Base-by-base conservation (phyloP, 2,329 filamentous ascomycete species). In the Diaporthe nobilis region DNA sequence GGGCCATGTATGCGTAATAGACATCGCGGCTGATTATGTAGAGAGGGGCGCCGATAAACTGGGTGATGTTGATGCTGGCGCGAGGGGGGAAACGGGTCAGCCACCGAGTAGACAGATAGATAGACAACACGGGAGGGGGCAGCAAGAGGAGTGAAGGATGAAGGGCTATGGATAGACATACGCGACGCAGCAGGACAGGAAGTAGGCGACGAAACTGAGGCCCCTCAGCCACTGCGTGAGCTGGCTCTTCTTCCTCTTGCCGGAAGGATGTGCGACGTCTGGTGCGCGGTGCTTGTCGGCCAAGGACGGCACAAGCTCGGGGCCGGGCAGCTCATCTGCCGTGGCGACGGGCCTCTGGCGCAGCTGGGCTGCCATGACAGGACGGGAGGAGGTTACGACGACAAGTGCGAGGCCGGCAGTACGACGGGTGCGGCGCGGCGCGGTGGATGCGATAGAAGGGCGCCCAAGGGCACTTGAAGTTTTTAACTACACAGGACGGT, bases 1-100 rank as follows among this genome's bases (percentile, higher is more conserved):
- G 90, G 55, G 94, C 92, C 91, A 98, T 97, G 85, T 95, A 97
- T 77, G 92, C 90, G 84, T 97, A 94, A 86, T 95, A 98, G 81
- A 94, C 90, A 61, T 95, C 92, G 75, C 91, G 91, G 82, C 95
- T 93, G 80, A 95, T 86, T 77, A 92, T 89, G 82, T 97, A 97
- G 65, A 98, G 85, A 2, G 94, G 94, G 0, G 91, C 85, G 47
- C 95, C 95, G 75, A 97, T 85, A 77, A 95, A 88, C 81, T 98
- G 95, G 9, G 94, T 95, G 25, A 90, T 83, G 79, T 91, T 90
- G 80, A 94, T 91, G 22, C 92, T 93, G 42, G 44, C 17, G 73
- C 74, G 58, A 72, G 61, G 25, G 12, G n/a, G 12, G 15, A 10
- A 7, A 9, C 34, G 47, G 17, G 63, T 76, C 44, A 76, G 74